Percentiles rank a stretch among this genome's conserved stretches.
Evolutionary conservation across 2,329 filamentous ascomycete species (phyloP).

Genomic region (Basipetospora chlamydospora): DNA sequence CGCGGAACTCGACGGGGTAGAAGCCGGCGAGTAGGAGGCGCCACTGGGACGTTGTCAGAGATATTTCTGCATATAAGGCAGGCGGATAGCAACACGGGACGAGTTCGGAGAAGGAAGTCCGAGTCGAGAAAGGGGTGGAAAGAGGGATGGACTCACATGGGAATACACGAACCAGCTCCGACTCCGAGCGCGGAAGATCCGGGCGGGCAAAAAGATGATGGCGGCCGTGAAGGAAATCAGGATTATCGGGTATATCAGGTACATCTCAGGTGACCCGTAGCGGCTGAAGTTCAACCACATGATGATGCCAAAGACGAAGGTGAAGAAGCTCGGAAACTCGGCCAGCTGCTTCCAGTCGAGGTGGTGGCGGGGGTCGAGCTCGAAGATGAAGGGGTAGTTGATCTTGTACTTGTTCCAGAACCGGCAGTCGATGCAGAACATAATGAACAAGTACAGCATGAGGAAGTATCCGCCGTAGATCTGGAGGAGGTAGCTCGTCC

Average conservation of each 20-base stretch:
- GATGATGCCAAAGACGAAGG: constrained; percentile 62
- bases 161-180: constrained; percentile 80
- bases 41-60: constrained; percentile 47
- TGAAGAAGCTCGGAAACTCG: constrained; percentile 75
- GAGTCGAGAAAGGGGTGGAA: too few relatives aligned
- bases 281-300: constrained; percentile 81
- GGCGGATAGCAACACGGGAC: too few relatives aligned
- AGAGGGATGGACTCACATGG: constrained; percentile 47
- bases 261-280: constrained; percentile 52
- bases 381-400: constrained; percentile 94
- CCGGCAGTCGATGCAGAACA: constrained; percentile 78
- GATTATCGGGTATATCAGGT: constrained; percentile 74
- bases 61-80: too few relatives aligned
- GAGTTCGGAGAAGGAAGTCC: too few relatives aligned
- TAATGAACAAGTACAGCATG: constrained; percentile 59
- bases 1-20: constrained; percentile 89
- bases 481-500: constrained; percentile 62
- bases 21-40: constrained; percentile 71
- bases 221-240: constrained; percentile 54
- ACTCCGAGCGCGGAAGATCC: constrained; percentile 58
- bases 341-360: constrained; percentile 82
- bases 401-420: constrained; percentile 75
- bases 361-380: constrained; percentile 76
- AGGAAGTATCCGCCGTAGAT: constrained; percentile 90
- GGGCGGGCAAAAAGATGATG: constrained; percentile 63